Evolutionary conservation across 306 rosid genomes (phyloP).

Genomic region (Rosa multiflora): DNA sequence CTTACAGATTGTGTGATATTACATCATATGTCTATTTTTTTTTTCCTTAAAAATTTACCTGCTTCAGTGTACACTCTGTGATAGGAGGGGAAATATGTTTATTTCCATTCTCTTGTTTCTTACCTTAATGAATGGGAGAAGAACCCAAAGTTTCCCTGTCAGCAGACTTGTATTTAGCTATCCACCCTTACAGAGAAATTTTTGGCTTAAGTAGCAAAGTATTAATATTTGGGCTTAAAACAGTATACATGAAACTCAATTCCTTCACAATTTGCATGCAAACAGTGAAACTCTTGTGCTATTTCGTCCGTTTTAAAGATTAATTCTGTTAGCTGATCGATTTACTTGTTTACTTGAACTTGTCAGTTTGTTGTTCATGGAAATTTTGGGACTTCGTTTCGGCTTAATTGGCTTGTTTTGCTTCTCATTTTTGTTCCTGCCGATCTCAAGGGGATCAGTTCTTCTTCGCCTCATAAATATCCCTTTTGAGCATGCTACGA

Average conservation of each 20-base stretch:
- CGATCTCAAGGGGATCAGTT: slow-evolving; percentile 86
- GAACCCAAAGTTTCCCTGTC: neutral
- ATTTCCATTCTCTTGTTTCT: neutral
- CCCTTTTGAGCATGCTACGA: slow-evolving; percentile 90
- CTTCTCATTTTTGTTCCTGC: slow-evolving; percentile 76
- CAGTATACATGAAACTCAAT: neutral
- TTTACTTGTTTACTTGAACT: slow-evolving; percentile 21
- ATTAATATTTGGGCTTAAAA: neutral
- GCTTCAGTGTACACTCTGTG: neutral
- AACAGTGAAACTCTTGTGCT: neutral
- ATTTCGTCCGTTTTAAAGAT: slow-evolving; percentile 1
- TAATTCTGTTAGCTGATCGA: slow-evolving; percentile 20
- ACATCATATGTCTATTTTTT: neutral
- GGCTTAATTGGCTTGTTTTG: slow-evolving; percentile 68
- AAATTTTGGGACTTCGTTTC: slow-evolving; percentile 56
- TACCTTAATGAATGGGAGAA: neutral
- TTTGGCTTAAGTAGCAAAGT: neutral
- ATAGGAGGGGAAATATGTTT: neutral
- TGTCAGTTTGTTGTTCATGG: slow-evolving; percentile 53
- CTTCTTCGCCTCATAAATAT: slow-evolving; percentile 77
- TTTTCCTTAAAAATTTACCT: neutral
- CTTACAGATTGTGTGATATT: neutral
- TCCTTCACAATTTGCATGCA: neutral
- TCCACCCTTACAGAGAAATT: neutral
- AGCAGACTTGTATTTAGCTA: neutral